Conservation (phyloP, 768 basidiomycete genomes). For the Tricholoma matsutake region DNA sequence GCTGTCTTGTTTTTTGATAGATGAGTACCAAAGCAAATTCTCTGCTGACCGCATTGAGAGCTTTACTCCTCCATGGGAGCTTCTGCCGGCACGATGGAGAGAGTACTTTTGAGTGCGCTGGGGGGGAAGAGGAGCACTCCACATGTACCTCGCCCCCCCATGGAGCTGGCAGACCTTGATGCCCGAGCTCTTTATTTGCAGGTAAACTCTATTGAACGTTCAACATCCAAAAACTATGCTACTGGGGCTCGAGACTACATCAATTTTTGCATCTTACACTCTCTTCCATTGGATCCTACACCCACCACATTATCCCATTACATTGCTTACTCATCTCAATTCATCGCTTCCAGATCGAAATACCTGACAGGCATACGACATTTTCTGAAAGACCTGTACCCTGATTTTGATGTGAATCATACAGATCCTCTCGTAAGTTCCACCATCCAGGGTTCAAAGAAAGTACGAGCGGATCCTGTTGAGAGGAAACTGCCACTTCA, state of each 20-base stretch:
- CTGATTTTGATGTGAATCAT: not conserved
- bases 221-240: too few relatives aligned
- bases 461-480: not conserved
- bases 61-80: conserved; percentile 15
- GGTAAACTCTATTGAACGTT: conserved; percentile 18
- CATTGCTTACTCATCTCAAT: conserved; percentile 16
- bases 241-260: conserved; percentile 21
- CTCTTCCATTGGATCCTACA: conserved; percentile 17
- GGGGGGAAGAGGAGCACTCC: conserved; percentile 4
- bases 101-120: conserved; percentile 18
- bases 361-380: conserved; percentile 4
- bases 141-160: conserved; percentile 4
- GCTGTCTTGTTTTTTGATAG: conserved; percentile 16
- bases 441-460: not conserved
- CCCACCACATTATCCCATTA: conserved; percentile 16
- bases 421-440: not conserved
- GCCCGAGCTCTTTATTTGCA: conserved; percentile 13
- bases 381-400: conserved; percentile 2
- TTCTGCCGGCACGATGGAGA: conserved; percentile 17
- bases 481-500: not conserved
- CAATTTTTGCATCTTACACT: conserved; percentile 12
- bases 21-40: conserved; percentile 13
- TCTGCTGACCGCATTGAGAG: conserved; percentile 13
- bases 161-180: conserved; percentile 15
- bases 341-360: conserved; percentile 15